Evolutionary conservation across 805 yeast genomes (phyloP), one percentile per base, ranked within the genome.

Genomic region (Saccharomycopsis fermentans): DNA sequence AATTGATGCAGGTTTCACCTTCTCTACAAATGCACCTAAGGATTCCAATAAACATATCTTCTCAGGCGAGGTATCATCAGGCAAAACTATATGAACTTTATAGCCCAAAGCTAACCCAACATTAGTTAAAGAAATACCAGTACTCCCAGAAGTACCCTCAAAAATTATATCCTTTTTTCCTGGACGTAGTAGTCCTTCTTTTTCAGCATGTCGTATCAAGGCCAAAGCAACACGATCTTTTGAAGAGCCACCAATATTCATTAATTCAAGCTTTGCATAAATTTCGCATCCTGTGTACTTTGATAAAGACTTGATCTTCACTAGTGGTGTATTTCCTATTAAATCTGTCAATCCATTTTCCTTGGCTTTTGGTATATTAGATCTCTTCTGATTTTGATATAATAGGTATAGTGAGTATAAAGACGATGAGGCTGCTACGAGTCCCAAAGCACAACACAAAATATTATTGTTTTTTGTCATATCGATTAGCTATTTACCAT

Each of bases 121-220:
- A 71, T 90, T 81, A 0, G 97, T 96, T 65, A 92, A 79, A 1
- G 96, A 88, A 12, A 94, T 94, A 2, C 99, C 99, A 0, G 99
- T 92, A 0, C 97, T 90, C 0, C 99, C 99, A 11, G 94, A 85
- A 0, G 99, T 94, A 6, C 99, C 99, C 73, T 92, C 99, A 69
- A 84, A 90, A 1, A 92, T 86, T 14, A 83, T 75, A 66, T 89
- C 94, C 1, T 87, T 90, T 56, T 76, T 71, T 50, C 80, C 69
- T 0, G 88, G 89, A 4, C 73, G 68, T 43, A 91, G 69, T 5
- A 74, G 67, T 0, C 94, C 94, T 52, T 66, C 55, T 4, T 64
- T 58, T 67, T 89, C 96, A 58, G 86, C 87, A 24, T 81, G 81
- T 58, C 81, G 74, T 17, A 92, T 86, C 52, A 92, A 86, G 3